Conservation (phyloP, 2,329 filamentous ascomycete species). For the Seiridium cupressi region DNA sequence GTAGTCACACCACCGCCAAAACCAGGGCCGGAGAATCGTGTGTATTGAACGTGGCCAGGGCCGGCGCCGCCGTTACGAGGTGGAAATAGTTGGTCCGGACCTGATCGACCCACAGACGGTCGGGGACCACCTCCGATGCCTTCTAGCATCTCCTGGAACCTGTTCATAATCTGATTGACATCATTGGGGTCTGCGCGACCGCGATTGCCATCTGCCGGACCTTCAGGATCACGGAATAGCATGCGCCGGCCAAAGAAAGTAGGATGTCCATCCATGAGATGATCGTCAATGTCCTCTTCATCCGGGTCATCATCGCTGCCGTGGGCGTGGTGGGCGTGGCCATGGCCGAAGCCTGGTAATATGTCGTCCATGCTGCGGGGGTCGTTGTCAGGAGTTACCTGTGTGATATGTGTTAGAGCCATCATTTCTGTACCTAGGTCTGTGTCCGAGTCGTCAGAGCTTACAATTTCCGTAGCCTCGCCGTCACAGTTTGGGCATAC, state of each 20-base stretch:
- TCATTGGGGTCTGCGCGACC: slow-evolving; percentile 19
- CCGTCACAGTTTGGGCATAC: slow-evolving; percentile 74
- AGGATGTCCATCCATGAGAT: slow-evolving; percentile 36
- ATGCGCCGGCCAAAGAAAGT: slow-evolving; percentile 39
- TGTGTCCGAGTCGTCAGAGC: slow-evolving; percentile 9
- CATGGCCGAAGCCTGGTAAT: slow-evolving; percentile 24
- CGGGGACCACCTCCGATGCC: slow-evolving; percentile 22
- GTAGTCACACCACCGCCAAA: slow-evolving; percentile 40
- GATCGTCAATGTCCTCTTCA: slow-evolving; percentile 57
- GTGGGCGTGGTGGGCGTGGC: slow-evolving; percentile 17
- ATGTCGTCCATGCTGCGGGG: slow-evolving; percentile 47
- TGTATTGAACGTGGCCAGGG: slow-evolving; percentile 20
- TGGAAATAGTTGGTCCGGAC: slow-evolving; percentile 21
- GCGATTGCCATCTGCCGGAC: slow-evolving; percentile 10
- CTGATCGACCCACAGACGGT: slow-evolving; percentile 19
- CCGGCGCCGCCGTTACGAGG: slow-evolving; percentile 12
- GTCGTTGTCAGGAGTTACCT: slow-evolving; percentile 59
- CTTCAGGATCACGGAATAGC: slow-evolving; percentile 23
- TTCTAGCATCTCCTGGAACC: slow-evolving; percentile 35
- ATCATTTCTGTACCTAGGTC: background rate
- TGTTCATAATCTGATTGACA: slow-evolving; percentile 31
- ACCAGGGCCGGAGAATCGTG: slow-evolving; percentile 34
- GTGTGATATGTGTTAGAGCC: background rate
- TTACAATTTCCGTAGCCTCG: slow-evolving; percentile 84
- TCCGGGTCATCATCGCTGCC: slow-evolving; percentile 55